phyloP scores from a whole-genome alignment of 1,139 yeast genomes.

The Candida frijolesensis region DNA sequence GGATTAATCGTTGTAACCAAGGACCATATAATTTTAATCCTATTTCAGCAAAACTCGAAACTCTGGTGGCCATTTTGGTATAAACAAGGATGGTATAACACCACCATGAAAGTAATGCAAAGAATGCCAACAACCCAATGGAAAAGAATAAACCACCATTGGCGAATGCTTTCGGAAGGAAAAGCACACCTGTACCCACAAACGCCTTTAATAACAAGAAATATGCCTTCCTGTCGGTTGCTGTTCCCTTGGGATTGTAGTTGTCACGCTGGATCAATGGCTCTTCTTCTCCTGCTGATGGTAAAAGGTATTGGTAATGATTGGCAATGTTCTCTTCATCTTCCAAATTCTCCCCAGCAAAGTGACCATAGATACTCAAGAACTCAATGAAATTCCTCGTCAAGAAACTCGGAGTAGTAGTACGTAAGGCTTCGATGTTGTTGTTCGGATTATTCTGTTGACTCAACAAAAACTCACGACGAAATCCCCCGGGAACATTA shows the following conservation, averaged over 20 bases:
- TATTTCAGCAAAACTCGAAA: slow-evolving; percentile 84
- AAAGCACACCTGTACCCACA: slow-evolving; percentile 96
- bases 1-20: slow-evolving; percentile 66
- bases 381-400: slow-evolving; percentile 75
- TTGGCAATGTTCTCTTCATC: slow-evolving; percentile 66
- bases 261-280: slow-evolving; percentile 35
- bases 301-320: slow-evolving; percentile 37
- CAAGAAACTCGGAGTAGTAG: slow-evolving; percentile 44
- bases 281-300: slow-evolving; percentile 39
- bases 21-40: slow-evolving; percentile 77
- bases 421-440: slow-evolving; percentile 16
- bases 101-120: slow-evolving; percentile 80
- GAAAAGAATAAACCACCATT: slow-evolving; percentile 90
- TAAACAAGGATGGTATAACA: slow-evolving; percentile 77
- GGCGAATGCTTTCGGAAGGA: slow-evolving; percentile 85
- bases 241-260: slow-evolving; percentile 52
- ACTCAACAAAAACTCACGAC: slow-evolving; percentile 60
- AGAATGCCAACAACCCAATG: slow-evolving; percentile 57
- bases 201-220: slow-evolving; percentile 82
- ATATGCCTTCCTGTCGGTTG: slow-evolving; percentile 62
- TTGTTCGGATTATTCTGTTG: slow-evolving; percentile 16
- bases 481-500: slow-evolving; percentile 79
- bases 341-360: slow-evolving; percentile 80
- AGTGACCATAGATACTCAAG: slow-evolving; percentile 75
- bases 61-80: slow-evolving; percentile 59